These are phyloP conservation scores for Backusella circina DNA, from an alignment of 192 early-diverging fungal species.

Conservation along the genomic window DNA sequence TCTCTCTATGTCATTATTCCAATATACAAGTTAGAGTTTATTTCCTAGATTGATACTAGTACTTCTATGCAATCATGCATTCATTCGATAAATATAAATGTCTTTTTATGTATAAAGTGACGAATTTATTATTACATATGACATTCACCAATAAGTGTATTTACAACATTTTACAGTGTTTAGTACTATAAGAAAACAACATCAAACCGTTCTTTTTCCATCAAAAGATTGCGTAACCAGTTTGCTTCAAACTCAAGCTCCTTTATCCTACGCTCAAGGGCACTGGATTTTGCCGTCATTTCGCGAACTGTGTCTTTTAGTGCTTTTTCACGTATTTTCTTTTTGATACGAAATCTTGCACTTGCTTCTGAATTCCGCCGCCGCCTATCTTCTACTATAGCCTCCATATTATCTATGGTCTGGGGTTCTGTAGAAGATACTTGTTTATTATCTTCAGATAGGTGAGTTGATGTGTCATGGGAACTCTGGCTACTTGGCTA, in stretches of 20 bases:
- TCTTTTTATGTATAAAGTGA: background rate
- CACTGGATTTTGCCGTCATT: slow-evolving; percentile 64
- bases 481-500: background rate
- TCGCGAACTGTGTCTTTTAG: slow-evolving; percentile 75
- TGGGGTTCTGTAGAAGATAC: no score
- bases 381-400: slow-evolving; percentile 78
- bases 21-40: no score
- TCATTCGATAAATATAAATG: no score
- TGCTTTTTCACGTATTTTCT: slow-evolving; percentile 84
- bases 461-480: background rate
- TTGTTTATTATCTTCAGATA: no score
- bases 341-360: slow-evolving; percentile 92
- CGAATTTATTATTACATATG: background rate
- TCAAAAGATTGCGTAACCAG: slow-evolving; percentile 82
- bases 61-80: no score
- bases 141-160: background rate
- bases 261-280: slow-evolving; percentile 67
- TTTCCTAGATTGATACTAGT: no score
- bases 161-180: background rate
- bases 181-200: background rate
- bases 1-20: no score
- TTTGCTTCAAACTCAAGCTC: slow-evolving; percentile 89
- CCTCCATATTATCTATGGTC: background rate
- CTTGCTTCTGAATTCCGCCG: slow-evolving; percentile 92
- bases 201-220: slow-evolving; percentile 58